A percentile compares a stretch with the other conserved stretches of the same genome.
These are phyloP conservation scores for Pyrus communis DNA, from an alignment of 306 rosid genomes.

Conservation along the genomic window DNA sequence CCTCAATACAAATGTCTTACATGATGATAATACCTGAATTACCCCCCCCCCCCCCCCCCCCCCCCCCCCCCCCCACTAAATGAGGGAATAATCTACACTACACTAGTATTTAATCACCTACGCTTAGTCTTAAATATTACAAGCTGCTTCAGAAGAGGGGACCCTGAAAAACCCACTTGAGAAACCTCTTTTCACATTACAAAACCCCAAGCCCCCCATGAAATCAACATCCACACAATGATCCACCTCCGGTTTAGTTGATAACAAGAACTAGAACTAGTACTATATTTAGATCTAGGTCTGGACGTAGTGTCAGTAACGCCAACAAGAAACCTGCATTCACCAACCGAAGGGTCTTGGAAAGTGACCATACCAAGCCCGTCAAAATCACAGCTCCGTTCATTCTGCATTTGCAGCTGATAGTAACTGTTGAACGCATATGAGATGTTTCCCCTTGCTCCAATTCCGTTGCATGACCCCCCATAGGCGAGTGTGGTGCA, in stretches of 20 bases:
- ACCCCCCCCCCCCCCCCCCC: slow-evolving; percentile 11
- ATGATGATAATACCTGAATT: slow-evolving; percentile 21
- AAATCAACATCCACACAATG: slow-evolving; percentile 29
- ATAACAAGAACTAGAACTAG: slow-evolving; percentile 24
- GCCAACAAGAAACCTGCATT: slow-evolving; percentile 78
- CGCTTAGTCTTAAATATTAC: slow-evolving; percentile 22
- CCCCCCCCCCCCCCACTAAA: slow-evolving; percentile 8
- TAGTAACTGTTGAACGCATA: slow-evolving; percentile 95
- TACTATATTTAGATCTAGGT: slow-evolving; percentile 22
- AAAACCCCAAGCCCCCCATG: slow-evolving; percentile 34
- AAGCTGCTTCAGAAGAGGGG: slow-evolving; percentile 35
- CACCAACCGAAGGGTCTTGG: slow-evolving; percentile 77
- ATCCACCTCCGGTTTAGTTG: slow-evolving; percentile 21
- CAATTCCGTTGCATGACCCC: slow-evolving; percentile 86
- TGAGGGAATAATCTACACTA: slow-evolving; percentile 26
- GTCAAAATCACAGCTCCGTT: slow-evolving; percentile 71
- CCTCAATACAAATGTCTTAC: background rate
- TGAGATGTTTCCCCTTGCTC: slow-evolving; percentile 78
- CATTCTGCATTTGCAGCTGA: slow-evolving; percentile 81
- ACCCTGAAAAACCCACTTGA: slow-evolving; percentile 40
- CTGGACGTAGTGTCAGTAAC: slow-evolving; percentile 55
- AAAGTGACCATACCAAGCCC: slow-evolving; percentile 85
- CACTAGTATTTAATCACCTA: slow-evolving; percentile 3
- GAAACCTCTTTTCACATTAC: slow-evolving; percentile 35
- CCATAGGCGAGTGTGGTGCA: slow-evolving; percentile 90